Evolutionary conservation across 345 rosid genomes (phyloP).

Genomic region (Lenwebbia sp.): DNA sequence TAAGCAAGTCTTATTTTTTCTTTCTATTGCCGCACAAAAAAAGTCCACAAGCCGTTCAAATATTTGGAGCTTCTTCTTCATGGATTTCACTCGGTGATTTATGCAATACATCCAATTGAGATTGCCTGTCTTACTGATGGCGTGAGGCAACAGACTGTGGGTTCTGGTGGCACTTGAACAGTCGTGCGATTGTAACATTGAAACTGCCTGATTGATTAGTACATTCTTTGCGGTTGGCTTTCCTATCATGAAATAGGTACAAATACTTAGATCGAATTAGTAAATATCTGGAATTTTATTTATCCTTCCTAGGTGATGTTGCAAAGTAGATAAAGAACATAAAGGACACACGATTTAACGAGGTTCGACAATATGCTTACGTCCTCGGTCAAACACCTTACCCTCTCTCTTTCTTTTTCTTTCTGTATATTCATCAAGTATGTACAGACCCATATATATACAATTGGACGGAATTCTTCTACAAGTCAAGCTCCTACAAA

Average conservation of each 20-base stretch:
- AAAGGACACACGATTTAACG: too few species aligned
- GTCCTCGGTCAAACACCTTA: too few species aligned
- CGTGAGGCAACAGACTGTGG: rapidly evolving
- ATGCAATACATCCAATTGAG: background rate
- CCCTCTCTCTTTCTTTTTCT: too few species aligned
- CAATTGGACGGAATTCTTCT: too few species aligned
- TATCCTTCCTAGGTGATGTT: background rate
- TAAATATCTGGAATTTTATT: background rate
- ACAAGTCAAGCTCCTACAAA: too few species aligned
- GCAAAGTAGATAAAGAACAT: background rate
- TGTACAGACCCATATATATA: too few species aligned
- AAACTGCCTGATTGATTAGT: background rate
- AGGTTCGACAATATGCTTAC: too few species aligned
- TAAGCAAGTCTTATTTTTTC: too few species aligned
- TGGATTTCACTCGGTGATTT: background rate
- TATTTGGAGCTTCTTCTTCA: background rate
- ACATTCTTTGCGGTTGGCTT: rapidly evolving
- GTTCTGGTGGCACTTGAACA: background rate
- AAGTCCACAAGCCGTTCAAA: background rate
- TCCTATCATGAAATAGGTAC: background rate
- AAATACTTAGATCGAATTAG: background rate
- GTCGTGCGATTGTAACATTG: background rate
- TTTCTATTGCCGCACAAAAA: background rate
- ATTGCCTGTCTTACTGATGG: background rate
- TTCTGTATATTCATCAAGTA: too few species aligned